Percentiles rank a stretch among this genome's conserved stretches.
Conservation (phyloP, 1,139 yeast genomes). For the Pneumocystis carinii region DNA sequence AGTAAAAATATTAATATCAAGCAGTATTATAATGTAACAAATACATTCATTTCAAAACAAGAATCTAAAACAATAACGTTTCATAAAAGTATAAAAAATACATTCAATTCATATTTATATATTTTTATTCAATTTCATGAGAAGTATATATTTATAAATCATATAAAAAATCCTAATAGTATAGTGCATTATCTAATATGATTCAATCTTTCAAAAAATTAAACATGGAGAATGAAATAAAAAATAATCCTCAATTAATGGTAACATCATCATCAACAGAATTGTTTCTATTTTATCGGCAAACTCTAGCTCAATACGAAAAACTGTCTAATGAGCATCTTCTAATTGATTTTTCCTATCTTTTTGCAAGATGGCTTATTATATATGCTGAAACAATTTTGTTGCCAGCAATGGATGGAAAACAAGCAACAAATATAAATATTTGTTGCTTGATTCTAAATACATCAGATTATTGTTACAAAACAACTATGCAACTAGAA, state of each 20-base stretch:
- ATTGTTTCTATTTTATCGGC: slow-evolving; percentile 60
- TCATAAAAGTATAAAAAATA: slow-evolving; percentile 46
- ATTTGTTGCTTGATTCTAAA: slow-evolving; percentile 61
- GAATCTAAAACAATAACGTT: slow-evolving; percentile 10
- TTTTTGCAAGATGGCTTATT: slow-evolving; percentile 53
- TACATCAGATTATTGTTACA: slow-evolving; percentile 78
- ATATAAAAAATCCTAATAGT: background rate
- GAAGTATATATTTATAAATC: slow-evolving; percentile 18
- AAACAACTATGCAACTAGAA: slow-evolving; percentile 63
- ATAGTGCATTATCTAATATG: slow-evolving; percentile 9
- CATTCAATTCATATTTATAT: slow-evolving; percentile 70
- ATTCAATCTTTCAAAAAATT: slow-evolving; percentile 27
- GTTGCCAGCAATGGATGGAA: slow-evolving; percentile 40
- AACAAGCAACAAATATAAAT: slow-evolving; percentile 25
- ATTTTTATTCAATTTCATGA: slow-evolving; percentile 88
- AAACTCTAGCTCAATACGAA: slow-evolving; percentile 56
- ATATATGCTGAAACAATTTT: slow-evolving; percentile 52
- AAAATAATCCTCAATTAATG: slow-evolving; percentile 39
- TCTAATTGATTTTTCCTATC: slow-evolving; percentile 38
- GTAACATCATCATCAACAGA: slow-evolving; percentile 61
- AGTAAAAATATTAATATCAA: background rate
- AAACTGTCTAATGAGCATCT: slow-evolving; percentile 60
- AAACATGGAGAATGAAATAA: slow-evolving; percentile 28
- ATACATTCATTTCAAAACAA: slow-evolving; percentile 4
- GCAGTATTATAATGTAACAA: slow-evolving; percentile 11